Evolutionary conservation across 2,329 filamentous ascomycete genomes (phyloP), one percentile per base, ranked within the genome.

Genomic region (Fusarium buxicola): DNA sequence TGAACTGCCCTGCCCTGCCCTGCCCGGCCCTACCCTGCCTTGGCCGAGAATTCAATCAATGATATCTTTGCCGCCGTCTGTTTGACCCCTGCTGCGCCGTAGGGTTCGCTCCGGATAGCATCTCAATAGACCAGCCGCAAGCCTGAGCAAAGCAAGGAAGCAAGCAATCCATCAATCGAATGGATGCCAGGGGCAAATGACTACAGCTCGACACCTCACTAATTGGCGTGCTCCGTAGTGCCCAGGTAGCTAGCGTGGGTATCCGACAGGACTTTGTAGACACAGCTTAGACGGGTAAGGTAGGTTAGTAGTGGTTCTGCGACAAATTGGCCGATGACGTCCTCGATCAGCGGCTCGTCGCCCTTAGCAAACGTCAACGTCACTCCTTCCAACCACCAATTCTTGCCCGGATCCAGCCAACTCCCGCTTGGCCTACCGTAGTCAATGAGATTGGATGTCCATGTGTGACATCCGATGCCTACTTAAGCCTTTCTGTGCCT

Each of bases 331-430:
- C 57, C 51, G 61, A 76, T 76, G 74, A 76, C 74, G 74, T 74
- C 72, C 64, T 70, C 63, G 69, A 72, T 71, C 68, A 69, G 43
- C 53, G 41, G 28, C 32, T 44, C 28, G 55, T 64, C 64, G 65
- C 68, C 62, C 69, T 67, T 62, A 65, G 63, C 64, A 66, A 75
- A 75, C 74, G 72, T 76, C 74, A 76, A 76, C 74, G 74, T 76
- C 74, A 76, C 74, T 69, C 50, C 60, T 65, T 49, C 62, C 53
- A 49, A 55, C 51, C 49, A 54, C 50, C 50, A 49, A 46, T 48
- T 56, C 48, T 45, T 63, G 60, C 57, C 53, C 58, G 63, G 63
- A 66, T 66, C 60, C 45, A 66, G 63, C 63, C 63, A 60, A 40
- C 40, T 43, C 47, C 35, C 41, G 40, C 50, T 49, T 58, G 45